Base-by-base conservation (phyloP, 352 stramenopile genomes). In the Globisporangium heterothallicum region DNA sequence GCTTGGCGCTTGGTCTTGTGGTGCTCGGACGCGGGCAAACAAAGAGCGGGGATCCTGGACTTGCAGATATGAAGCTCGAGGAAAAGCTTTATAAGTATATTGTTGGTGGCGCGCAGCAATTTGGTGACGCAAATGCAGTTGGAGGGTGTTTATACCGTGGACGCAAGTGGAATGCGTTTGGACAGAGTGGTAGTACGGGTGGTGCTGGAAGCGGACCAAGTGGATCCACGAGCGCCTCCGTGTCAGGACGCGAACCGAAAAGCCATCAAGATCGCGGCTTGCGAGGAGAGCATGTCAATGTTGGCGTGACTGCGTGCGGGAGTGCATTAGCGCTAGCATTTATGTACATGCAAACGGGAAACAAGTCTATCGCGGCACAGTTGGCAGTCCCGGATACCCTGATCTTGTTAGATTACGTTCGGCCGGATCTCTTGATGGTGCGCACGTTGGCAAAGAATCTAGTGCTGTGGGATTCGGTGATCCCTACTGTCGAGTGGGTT, bases 11-110 rank as follows among this genome's bases (percentile, higher is more conserved):
- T 16, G 97, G 96, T 16, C 93, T 99, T 62, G 93, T 99, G 0
- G 83, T 97, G 16, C 78, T 99, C 10, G 83, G 90, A 25, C 79
- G 85, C 21, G 87, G 86, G 1, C 66, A 80, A 4, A 49, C 51
- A 34, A 86, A 78, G 29, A 63, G 70, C 25, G 87, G 77, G 3
- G 86, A 94, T 51, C 78, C 80, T n/a, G 93, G 93, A 27, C 66
- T 99, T 16, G 80, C 91, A 27, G 97, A 99, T 70, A 73, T 99
- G 13, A 83, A 93, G n/a, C 84, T 99, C 13, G 96, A 98, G 72
- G 91, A 98, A 52, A 87, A 96, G 38, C 76, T 99, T n/a, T 81
- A 97, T 68, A 88, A 88, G 56, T 98, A 97, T 51, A 92, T 99
- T 58, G 77, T 93, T 38, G 95, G 95, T 49, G 81, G 81, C 16